Conservation (phyloP, 2,329 filamentous ascomycete species). For the Teratosphaeria viscida region DNA sequence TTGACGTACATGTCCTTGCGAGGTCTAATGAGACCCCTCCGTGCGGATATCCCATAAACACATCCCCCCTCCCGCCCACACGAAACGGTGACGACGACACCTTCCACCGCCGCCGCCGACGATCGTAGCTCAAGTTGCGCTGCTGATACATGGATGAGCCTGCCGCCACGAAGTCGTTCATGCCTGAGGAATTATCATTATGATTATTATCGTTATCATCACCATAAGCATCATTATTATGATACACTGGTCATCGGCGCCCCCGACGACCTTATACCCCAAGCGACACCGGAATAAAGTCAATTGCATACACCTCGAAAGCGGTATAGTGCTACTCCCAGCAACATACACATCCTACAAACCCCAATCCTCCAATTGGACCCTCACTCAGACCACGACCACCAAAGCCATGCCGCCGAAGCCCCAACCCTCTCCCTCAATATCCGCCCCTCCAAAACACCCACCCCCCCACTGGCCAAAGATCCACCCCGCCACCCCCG, state of each 20-base stretch:
- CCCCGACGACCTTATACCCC: not conserved
- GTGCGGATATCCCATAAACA: not conserved
- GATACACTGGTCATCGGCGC: too few relatives aligned
- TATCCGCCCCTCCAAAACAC: constrained; percentile 24
- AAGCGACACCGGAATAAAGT: not conserved
- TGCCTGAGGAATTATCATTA: not conserved
- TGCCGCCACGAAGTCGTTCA: not conserved
- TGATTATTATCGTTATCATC: too few relatives aligned
- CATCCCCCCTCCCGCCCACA: not conserved
- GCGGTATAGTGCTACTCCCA: not conserved
- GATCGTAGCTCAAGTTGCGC: not conserved
- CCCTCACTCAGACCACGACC: not conserved
- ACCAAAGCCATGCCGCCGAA: constrained; percentile 11
- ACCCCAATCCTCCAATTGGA: not conserved
- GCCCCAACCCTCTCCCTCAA: constrained; percentile 11
- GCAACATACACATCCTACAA: not conserved
- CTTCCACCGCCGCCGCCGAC: not conserved
- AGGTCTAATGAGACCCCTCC: too few relatives aligned
- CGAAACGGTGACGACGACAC: not conserved
- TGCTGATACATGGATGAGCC: not conserved
- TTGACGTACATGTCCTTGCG: not conserved
- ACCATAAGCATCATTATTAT: too few relatives aligned
- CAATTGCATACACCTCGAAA: not conserved
- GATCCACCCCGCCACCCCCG: constrained; percentile 58
- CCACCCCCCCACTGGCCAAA: constrained; percentile 55